A percentile compares a stretch with the other conserved stretches of the same genome.
These are phyloP conservation scores for Phyllosticta citriasiana DNA, from an alignment of 2,329 filamentous ascomycete genomes.

Conservation along the genomic window DNA sequence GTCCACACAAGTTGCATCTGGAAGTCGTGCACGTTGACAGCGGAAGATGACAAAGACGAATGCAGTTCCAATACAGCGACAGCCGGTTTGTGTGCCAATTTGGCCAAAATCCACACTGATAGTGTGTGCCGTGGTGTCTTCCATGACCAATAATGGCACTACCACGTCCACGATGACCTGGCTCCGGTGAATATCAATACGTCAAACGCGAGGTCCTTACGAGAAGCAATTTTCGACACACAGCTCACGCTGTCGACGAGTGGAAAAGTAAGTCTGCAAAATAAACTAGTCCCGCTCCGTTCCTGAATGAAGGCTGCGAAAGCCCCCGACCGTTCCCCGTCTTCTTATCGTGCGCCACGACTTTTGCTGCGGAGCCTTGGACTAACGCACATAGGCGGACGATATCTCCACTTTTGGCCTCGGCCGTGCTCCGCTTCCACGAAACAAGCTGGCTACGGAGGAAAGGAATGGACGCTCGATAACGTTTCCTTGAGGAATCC, in stretches of 20 bases:
- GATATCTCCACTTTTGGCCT: slow-evolving; percentile 11
- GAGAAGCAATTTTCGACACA: neutral
- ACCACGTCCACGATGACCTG: slow-evolving; percentile 2
- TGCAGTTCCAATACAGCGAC: too few relatives aligned
- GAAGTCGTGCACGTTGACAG: too few relatives aligned
- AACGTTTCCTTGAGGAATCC: slow-evolving; percentile 9
- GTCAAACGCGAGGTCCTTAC: neutral
- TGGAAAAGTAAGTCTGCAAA: neutral
- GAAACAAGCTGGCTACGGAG: slow-evolving; percentile 12
- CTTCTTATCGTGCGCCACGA: too few relatives aligned
- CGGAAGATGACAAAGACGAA: too few relatives aligned
- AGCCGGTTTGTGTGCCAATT: too few relatives aligned
- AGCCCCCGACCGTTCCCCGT: too few relatives aligned
- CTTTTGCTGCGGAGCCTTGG: too few relatives aligned
- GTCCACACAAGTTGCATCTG: too few relatives aligned
- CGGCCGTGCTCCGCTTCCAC: slow-evolving; percentile 12
- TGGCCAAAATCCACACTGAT: too few relatives aligned
- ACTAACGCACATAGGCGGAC: slow-evolving; percentile 1
- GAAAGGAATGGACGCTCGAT: slow-evolving; percentile 11
- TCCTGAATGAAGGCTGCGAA: too few relatives aligned
- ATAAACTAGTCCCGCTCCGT: too few relatives aligned
- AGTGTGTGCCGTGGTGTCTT: too few relatives aligned
- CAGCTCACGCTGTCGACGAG: neutral
- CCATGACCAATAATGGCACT: neutral
- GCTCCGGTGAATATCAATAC: neutral